These are phyloP conservation scores for Lojkania enalia DNA, from an alignment of 2,329 filamentous ascomycete species.

Conservation along the genomic window DNA sequence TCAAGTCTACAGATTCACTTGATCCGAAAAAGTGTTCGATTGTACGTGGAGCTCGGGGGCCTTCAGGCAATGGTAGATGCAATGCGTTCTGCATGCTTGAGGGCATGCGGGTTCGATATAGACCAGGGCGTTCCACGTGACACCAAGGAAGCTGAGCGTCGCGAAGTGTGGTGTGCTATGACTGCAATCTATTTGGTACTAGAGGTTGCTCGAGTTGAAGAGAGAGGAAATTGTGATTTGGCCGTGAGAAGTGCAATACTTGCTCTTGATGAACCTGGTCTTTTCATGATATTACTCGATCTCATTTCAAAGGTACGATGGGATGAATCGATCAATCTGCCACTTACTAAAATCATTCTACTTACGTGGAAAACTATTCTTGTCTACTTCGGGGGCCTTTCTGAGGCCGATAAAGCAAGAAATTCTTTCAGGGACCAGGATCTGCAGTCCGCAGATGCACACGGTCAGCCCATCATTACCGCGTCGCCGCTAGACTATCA, in stretches of 20 bases:
- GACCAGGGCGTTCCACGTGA: slow-evolving; percentile 32
- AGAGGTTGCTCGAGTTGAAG: slow-evolving; percentile 48
- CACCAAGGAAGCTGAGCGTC: slow-evolving; percentile 43
- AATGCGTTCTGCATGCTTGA: slow-evolving; percentile 40
- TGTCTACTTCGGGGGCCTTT: slow-evolving; percentile 78
- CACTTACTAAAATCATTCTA: slow-evolving; percentile 63
- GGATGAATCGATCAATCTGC: slow-evolving; percentile 64
- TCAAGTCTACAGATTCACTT: slow-evolving; percentile 50
- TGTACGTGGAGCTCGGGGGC: slow-evolving; percentile 47
- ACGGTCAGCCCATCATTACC: slow-evolving; percentile 78
- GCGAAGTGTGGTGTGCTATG: slow-evolving; percentile 54
- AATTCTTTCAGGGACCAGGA: slow-evolving; percentile 64
- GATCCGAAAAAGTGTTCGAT: slow-evolving; percentile 50
- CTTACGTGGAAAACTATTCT: slow-evolving; percentile 91
- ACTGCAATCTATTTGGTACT: slow-evolving; percentile 55
- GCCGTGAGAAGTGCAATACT: slow-evolving; percentile 49
- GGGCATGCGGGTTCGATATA: slow-evolving; percentile 33
- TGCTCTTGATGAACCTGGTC: slow-evolving; percentile 55
- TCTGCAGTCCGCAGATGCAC: slow-evolving; percentile 58
- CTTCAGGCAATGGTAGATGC: slow-evolving; percentile 47
- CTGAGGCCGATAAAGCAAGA: slow-evolving; percentile 75
- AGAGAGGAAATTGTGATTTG: slow-evolving; percentile 52
- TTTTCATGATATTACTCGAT: slow-evolving; percentile 73
- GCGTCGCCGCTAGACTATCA: slow-evolving; percentile 96
- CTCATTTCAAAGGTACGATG: slow-evolving; percentile 57